These are phyloP conservation scores for Aspergillus udagawae DNA, from an alignment of 2,329 filamentous ascomycete genomes.

Conservation along the genomic window DNA sequence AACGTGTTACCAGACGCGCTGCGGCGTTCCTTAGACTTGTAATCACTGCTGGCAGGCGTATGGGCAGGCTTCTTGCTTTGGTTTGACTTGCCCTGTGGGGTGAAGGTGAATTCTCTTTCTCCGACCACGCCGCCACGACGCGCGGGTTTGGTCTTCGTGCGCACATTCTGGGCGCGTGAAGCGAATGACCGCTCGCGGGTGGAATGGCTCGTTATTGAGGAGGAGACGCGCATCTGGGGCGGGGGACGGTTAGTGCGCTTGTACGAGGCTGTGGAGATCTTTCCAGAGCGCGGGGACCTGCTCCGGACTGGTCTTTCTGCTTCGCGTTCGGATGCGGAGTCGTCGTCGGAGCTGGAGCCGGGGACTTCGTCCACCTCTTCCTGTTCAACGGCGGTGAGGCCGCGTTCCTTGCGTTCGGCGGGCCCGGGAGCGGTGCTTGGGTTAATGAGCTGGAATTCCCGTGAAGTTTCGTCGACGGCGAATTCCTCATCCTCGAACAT, in stretches of 20 bases:
- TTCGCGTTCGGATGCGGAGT: conserved; percentile 32
- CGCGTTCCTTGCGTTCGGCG: conserved; percentile 38
- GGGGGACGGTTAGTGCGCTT: conserved; percentile 48
- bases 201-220: conserved; percentile 44
- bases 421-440: conserved; percentile 63
- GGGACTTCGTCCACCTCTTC: conserved; percentile 53
- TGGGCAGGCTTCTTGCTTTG: conserved; percentile 19
- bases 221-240: conserved; percentile 56
- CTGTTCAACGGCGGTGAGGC: conserved; percentile 61
- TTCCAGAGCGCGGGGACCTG: conserved; percentile 30
- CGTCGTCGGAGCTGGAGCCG: conserved; percentile 38
- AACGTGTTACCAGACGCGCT: conserved; percentile 49
- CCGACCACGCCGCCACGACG: conserved; percentile 38
- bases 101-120: conserved; percentile 59
- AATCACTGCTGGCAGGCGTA: conserved; percentile 14
- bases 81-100: conserved; percentile 46
- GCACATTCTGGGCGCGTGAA: conserved; percentile 48
- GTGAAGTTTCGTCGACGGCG: conserved; percentile 80
- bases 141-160: conserved; percentile 30
- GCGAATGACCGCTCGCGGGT: conserved; percentile 55
- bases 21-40: conserved; percentile 41
- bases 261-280: conserved; percentile 55
- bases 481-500: conserved; percentile 94
- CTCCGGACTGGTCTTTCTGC: conserved; percentile 23
- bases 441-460: conserved; percentile 85